Percentiles rank a stretch among this genome's conserved stretches.
Evolutionary conservation across 129 eudicot species (phyloP).

Genomic region (Apium graveolens): DNA sequence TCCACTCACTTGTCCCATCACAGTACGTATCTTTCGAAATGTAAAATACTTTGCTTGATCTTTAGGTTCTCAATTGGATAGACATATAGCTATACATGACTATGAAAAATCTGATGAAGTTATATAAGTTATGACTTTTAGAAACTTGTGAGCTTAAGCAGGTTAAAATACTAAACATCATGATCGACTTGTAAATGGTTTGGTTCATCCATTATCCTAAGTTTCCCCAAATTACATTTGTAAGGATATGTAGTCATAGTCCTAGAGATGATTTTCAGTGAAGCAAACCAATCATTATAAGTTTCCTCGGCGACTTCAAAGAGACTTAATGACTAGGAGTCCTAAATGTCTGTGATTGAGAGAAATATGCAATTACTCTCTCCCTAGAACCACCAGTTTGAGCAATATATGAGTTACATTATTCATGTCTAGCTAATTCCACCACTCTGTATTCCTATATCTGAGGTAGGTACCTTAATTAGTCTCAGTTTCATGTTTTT

Average conservation of each 20-base stretch:
- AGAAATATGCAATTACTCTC: background rate
- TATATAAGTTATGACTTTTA: background rate
- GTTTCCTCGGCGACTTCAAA: background rate
- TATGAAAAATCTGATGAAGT: background rate
- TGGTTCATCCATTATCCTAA: background rate
- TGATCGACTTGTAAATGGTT: background rate
- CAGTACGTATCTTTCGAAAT: slow-evolving; percentile 58
- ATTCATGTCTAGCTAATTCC: background rate
- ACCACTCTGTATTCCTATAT: background rate
- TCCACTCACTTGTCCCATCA: slow-evolving; percentile 69
- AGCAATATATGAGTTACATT: background rate
- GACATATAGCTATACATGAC: slow-evolving; percentile 1
- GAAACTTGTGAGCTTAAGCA: background rate
- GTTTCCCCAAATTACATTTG: background rate
- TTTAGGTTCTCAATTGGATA: slow-evolving; percentile 1
- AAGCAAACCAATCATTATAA: background rate
- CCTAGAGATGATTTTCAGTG: too few relatives aligned
- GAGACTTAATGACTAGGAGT: background rate
- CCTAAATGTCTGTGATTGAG: background rate
- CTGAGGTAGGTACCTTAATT: slow-evolving; percentile 1
- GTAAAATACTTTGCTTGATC: slow-evolving; percentile 8
- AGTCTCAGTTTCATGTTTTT: slow-evolving; percentile 17
- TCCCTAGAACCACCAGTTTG: background rate
- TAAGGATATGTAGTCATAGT: background rate
- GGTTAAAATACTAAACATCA: background rate